Base-by-base conservation (phyloP, 805 yeast genomes). In the Lipomyces japonicus region DNA sequence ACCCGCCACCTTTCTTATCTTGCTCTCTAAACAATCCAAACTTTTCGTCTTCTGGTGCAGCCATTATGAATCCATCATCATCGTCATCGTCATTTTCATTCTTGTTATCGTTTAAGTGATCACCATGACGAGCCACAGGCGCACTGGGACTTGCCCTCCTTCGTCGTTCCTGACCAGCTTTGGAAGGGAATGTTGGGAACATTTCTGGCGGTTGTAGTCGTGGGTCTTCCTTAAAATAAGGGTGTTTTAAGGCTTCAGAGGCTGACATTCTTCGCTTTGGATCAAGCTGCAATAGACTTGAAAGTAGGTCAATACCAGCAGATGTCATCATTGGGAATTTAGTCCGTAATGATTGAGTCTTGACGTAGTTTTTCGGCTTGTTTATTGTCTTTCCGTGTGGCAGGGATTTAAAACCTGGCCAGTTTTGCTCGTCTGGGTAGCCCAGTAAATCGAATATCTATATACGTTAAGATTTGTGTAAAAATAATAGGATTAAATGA, bases 261-360 rank as follows among this genome's bases (percentile, higher is more conserved):
- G 79, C 79, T 51, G 74, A 71, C 36, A 65, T 63, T 31, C 81
- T 62, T 43, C 66, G 60, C 23, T 57, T 61, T 0, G 81, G 81
- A 55, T 77, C 73, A 35, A 75, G 61, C 3, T 68, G 58, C 21
- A 77, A 64, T 44, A 77, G 58, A 2, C 69, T 65, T 24, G 67
- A 58, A 35, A 76, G 61, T 24, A 77, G 61, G 44, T 68, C 70
- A 2, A 48, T 37, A n/a, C 63, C 65, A 9, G 50, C 39, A 1
- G 55, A 37, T 2, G 63, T 41, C 7, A 60, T 23, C 19, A 37
- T 25, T 6, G 61, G 58, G 30, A 60, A 51, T 25, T 40, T 45
- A 7, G 55, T 3, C 18, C 47, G 47, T 19, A 44, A 35, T 7
- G 52, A 44, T 1, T 18, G 9, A n/a, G 46, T 40, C 6, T n/a